Evolutionary conservation across 352 stramenopile species (phyloP).

Genomic region (Phytophthora ramorum): DNA sequence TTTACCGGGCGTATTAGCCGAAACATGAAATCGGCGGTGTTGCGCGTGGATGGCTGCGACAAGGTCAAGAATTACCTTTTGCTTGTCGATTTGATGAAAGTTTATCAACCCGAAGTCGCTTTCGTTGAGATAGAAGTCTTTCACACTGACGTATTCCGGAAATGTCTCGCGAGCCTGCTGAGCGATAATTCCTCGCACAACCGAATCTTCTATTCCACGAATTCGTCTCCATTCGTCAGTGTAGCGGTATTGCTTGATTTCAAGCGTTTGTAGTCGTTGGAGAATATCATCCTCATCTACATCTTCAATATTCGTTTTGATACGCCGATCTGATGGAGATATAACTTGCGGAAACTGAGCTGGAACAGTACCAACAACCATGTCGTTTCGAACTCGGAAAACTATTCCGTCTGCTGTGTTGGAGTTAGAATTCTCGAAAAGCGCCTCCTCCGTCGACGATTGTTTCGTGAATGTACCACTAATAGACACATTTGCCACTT

Average conservation of each 20-base stretch:
- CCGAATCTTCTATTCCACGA: conserved; percentile 71
- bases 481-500: conserved; percentile 23
- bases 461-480: conserved; percentile 30
- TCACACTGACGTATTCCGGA: conserved; percentile 85
- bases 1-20: conserved; percentile 28
- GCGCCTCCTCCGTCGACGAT: conserved; percentile 21
- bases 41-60: conserved; percentile 82
- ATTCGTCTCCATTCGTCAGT: conserved; percentile 89
- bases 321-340: conserved; percentile 92
- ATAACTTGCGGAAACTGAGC: conserved; percentile 87
- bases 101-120: conserved; percentile 76
- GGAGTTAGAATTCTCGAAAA: conserved; percentile 33
- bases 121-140: conserved; percentile 76
- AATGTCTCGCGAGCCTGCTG: conserved; percentile 78
- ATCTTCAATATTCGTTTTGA: conserved; percentile 91
- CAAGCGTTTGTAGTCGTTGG: conserved; percentile 83
- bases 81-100: conserved; percentile 92
- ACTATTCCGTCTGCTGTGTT: conserved; percentile 41
- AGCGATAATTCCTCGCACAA: conserved; percentile 89
- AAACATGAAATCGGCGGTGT: conserved; percentile 46
- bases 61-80: conserved; percentile 85
- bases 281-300: conserved; percentile 90
- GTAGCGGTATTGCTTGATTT: conserved; percentile 92
- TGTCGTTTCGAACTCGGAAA: conserved; percentile 47
- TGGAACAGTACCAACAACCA: conserved; percentile 67